Base-by-base conservation (phyloP, 1,284 basidiomycete genomes). In the Boletus semigastroideus region DNA sequence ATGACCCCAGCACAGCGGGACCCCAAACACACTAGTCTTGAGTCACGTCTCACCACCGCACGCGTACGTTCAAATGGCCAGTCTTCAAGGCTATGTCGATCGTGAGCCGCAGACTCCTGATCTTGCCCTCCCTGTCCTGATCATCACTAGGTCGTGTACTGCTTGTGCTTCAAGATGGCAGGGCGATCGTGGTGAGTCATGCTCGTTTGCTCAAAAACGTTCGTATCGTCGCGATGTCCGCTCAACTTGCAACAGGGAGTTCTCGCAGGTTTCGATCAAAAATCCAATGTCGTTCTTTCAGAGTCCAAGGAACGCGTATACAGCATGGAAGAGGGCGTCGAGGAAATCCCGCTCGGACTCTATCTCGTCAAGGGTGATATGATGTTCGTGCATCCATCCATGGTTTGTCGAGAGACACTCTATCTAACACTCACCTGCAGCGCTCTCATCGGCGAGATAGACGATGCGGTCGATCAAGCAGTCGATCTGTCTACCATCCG, bases 321-420 rank as follows among this genome's bases (percentile, higher is more conserved):
- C 70, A 91, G 89, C 63, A 72, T 81, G 51, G 95, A 99, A 16
- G 90, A 91, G 64, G 90, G 90, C 20, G 94, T 98, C 30, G 93
- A 98, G 72, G 94, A 98, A 76, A 86, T 96, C 12, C 90, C 93
- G 0, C 76, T 99, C n/a, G 96, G 96, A 1, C 76, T 99, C 43
- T 99, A 99, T 72, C 85, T 99, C 59, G 90, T 99, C 63, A 92
- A 98, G 66, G 96, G 96, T 2, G 96, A 99, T 67, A 95, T 96
- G 78, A 94, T 97, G 96, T 98, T 57, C 65, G 84, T 78, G 10
- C n/a, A 2, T 19, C 20, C 33, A 16, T 39, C 33, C 5, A 8
- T 25, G 25, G 28, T 36, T n/a, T n/a, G 14, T 19, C 9, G 16
- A 20, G 25, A 19, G 28, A 46, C 8, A 1, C 47, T 45, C 19